Percentiles rank a stretch among this genome's conserved stretches.
These are phyloP conservation scores for Lipomyces sp. DNA, from an alignment of 805 yeast species.

Conservation along the genomic window DNA sequence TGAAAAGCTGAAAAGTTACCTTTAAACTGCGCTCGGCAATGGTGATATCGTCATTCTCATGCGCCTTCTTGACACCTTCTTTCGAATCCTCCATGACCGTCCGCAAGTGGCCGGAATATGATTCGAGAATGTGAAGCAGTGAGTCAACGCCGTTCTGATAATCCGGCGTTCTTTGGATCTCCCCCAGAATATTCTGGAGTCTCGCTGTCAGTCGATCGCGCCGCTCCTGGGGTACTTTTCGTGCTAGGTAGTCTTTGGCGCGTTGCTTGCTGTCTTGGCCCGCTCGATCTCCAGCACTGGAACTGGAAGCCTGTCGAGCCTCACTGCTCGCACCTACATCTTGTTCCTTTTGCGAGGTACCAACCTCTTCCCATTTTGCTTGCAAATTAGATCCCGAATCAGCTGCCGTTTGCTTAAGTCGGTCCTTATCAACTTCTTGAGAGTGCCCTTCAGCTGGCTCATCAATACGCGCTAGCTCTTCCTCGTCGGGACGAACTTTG, in stretches of 20 bases:
- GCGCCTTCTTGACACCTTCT: conserved; percentile 3
- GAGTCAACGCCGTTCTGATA: conserved; percentile 26
- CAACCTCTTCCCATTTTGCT: conserved; percentile 2
- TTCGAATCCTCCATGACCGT: background rate
- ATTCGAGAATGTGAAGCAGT: conserved; percentile 21
- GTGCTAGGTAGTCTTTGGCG: conserved; percentile 9
- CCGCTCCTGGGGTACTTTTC: conserved; percentile 25
- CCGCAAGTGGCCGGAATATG: conserved; percentile 1
- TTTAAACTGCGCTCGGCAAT: conserved; percentile 15
- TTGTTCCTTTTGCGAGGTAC: background rate
- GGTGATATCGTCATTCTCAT: conserved; percentile 16
- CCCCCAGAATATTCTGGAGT: conserved; percentile 21
- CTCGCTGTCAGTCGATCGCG: conserved; percentile 17
- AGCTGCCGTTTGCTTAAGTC: no score
- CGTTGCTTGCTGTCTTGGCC: background rate
- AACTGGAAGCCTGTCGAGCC: no score
- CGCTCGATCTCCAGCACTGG: background rate
- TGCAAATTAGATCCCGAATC: background rate
- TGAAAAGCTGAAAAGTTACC: no score
- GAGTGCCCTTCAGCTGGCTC: background rate
- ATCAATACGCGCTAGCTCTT: conserved; percentile 15
- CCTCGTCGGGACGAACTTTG: conserved; percentile 19
- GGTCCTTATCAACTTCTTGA: background rate
- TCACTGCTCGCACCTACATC: background rate
- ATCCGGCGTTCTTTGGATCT: conserved; percentile 27